Evolutionary conservation across 1,139 yeast genomes (phyloP).

Genomic region (Wickerhamomyces sp.): DNA sequence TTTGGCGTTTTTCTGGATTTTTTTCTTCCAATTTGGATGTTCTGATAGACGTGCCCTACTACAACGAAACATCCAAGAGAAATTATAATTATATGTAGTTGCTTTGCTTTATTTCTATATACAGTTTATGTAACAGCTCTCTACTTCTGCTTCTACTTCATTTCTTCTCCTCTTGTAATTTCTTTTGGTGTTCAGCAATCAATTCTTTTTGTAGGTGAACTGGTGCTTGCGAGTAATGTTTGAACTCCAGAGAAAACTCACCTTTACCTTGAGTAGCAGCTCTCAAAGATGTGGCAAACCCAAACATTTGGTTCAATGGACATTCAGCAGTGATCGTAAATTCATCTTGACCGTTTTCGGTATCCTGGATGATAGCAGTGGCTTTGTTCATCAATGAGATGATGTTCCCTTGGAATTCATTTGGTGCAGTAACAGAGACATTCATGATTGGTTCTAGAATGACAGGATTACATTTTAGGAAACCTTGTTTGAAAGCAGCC

Average conservation of each 20-base stretch:
- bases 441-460: constrained; percentile 95
- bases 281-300: constrained; percentile 91
- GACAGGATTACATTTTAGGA: constrained; percentile 77
- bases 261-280: constrained; percentile 99
- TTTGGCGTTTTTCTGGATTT: neutral
- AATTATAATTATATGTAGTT: too few species aligned
- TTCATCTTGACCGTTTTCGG: constrained; percentile 92
- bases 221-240: constrained; percentile 85
- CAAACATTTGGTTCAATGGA: constrained; percentile 92
- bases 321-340: constrained; percentile 93
- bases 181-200: constrained; percentile 75
- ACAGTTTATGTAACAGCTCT: constrained; percentile 1
- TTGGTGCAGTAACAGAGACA: constrained; percentile 89
- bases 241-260: constrained; percentile 92
- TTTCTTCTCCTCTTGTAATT: constrained; percentile 21
- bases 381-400: constrained; percentile 89
- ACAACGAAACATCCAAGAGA: too few species aligned
- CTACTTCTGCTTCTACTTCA: neutral
- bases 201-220: constrained; percentile 88
- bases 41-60: too few species aligned
- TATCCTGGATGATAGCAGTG: constrained; percentile 88
- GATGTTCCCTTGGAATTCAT: constrained; percentile 91
- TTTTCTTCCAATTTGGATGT: neutral
- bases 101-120: constrained; percentile 1
- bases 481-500: constrained; percentile 90